Base-by-base conservation (phyloP, 768 basidiomycete species). In the Suillus americanus region DNA sequence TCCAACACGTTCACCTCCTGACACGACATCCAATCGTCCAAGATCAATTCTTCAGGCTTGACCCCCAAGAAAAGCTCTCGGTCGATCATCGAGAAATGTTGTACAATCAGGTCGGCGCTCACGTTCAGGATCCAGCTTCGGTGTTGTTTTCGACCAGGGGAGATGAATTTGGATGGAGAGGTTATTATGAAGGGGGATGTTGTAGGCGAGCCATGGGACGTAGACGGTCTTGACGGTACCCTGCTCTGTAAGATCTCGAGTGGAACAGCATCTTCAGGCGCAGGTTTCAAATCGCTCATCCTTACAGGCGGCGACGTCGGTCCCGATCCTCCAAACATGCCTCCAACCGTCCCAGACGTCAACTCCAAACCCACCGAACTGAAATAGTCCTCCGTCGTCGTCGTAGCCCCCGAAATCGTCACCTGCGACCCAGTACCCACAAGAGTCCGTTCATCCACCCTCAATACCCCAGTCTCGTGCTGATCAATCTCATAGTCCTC, bases 51-150 rank as follows among this genome's bases (percentile, higher is more conserved):
- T 71, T 95, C 92, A 71, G 95, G 95, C 69, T 89, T 90, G 74
- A 97, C 83, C 14, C 85, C 84, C 75, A 91, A 87, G 73, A 95
- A 93, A 62, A 96, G 78, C 69, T 96, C 94, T 30, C 92, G 84
- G 67, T 97, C 94, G 67, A 97, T 94, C 83, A 94, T 89, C 8
- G 90, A 83, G 70, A 96, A 91, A 69, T 95, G 91, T 61, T 88
- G 82, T 1, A 90, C 90, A 40, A 97, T 74, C 5, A 77, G 77
- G 43, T 86, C 85, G 1, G 90, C 85, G 7, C 85, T 80, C 72
- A 84, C 80, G 37, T 72, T 75, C n/a, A 93, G 78, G 60, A 95
- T 81, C 78, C 91, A 95, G 3, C 90, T 93, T 10, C 85, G 86
- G 71, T 91, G 86, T 8, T 77, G 72, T n/a, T 80, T 82, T 18